Evolutionary conservation across 208 protist genomes (phyloP).

Genomic region (Acanthamoeba divionensis): DNA sequence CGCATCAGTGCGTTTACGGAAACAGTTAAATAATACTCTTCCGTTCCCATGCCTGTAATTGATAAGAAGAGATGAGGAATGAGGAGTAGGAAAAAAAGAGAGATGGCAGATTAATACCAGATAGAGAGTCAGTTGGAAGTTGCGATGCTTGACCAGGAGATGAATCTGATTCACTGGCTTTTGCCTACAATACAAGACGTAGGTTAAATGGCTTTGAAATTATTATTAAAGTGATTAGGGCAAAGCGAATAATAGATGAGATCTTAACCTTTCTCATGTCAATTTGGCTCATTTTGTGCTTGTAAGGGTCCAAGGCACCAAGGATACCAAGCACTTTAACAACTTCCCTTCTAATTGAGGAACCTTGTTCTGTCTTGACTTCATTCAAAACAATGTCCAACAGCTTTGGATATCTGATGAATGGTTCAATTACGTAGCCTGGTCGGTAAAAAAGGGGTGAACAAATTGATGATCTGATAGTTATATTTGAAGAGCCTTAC

Average conservation of each 20-base stretch:
- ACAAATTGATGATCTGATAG: neutral
- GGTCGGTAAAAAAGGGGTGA: no score
- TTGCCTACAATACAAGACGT: no score
- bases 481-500: neutral
- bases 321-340: constrained; percentile 88
- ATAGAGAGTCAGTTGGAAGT: neutral
- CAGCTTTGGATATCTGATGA: constrained; percentile 79
- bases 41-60: constrained; percentile 30
- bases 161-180: neutral
- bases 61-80: neutral
- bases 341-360: constrained; percentile 77
- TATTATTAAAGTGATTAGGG: neutral
- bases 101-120: no score
- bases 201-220: no score
- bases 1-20: constrained; percentile 83
- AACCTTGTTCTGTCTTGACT: constrained; percentile 79
- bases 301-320: constrained; percentile 89
- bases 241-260: neutral
- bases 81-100: neutral
- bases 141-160: neutral
- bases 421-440: constrained; percentile 80
- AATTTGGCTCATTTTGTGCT: constrained; percentile 69
- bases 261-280: neutral
- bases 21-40: constrained; percentile 87
- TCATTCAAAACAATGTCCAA: constrained; percentile 77